Conservation (phyloP, 2,329 filamentous ascomycete species). For the Neoscytalidium dimidiatum region DNA sequence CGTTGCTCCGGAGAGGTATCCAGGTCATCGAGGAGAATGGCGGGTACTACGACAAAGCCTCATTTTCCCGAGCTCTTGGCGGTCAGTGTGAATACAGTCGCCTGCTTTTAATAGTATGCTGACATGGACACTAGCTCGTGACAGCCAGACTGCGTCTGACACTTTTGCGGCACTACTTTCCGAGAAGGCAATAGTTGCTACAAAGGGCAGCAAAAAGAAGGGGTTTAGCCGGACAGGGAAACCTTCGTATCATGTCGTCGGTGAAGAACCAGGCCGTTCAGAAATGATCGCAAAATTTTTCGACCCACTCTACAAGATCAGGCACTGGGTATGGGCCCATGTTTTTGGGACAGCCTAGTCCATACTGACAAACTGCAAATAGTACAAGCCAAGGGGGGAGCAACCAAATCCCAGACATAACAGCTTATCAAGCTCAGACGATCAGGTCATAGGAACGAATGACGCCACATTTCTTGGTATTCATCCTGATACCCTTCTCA, state of each 20-base stretch:
- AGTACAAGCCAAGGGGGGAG: not conserved
- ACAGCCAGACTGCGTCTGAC: slow-evolving; percentile 23
- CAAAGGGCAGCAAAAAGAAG: slow-evolving; percentile 16
- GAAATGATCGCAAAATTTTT: slow-evolving; percentile 26
- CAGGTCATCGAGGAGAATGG: slow-evolving; percentile 24
- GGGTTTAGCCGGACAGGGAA: slow-evolving; percentile 18
- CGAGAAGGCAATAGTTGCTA: slow-evolving; percentile 19
- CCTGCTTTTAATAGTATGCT: not conserved
- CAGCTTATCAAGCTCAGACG: too few species aligned
- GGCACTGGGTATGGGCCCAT: not conserved
- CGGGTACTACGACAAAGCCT: slow-evolving; percentile 14
- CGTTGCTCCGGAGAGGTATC: slow-evolving; percentile 26
- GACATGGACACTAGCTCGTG: slow-evolving; percentile 21
- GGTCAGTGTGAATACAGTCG: not conserved
- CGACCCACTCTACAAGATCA: slow-evolving; percentile 23
- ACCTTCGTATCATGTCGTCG: slow-evolving; percentile 13
- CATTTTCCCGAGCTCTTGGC: slow-evolving; percentile 6
- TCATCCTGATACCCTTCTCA: too few species aligned
- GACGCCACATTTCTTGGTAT: too few species aligned
- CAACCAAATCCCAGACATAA: too few species aligned
- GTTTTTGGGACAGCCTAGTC: too few species aligned
- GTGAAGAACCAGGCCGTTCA: not conserved
- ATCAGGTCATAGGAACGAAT: too few species aligned
- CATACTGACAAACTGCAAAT: not conserved
- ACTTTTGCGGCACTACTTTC: slow-evolving; percentile 23